phyloP scores from a whole-genome alignment of 805 yeast genomes.

The Suhomyces prunicola region DNA sequence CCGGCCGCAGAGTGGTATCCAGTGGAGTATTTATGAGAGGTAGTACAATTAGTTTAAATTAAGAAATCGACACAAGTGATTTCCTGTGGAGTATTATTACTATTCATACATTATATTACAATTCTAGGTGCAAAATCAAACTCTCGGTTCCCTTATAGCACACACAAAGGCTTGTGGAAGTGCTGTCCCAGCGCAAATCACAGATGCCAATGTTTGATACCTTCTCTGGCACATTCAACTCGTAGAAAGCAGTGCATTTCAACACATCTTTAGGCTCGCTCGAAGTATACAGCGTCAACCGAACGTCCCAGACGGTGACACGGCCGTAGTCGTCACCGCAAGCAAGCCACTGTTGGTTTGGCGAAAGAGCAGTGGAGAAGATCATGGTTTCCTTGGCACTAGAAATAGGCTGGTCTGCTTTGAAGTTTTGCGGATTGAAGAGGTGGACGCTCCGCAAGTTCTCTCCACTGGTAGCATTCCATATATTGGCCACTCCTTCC shows the following conservation, averaged over 20 bases:
- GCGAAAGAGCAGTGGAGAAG: conserved; percentile 51
- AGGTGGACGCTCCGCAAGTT: conserved; percentile 31
- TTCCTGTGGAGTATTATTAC: too few relatives aligned
- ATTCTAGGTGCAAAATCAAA: conserved; percentile 17
- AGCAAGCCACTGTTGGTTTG: conserved; percentile 47
- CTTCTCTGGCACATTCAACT: conserved; percentile 11
- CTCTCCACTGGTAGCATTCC: conserved; percentile 55
- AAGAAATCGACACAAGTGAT: too few relatives aligned
- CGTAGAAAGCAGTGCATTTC: conserved; percentile 26
- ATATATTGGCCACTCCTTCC: conserved; percentile 67
- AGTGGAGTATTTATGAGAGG: too few relatives aligned
- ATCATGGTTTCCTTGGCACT: conserved; percentile 52
- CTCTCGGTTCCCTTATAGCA: conserved; percentile 35
- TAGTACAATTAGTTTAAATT: too few relatives aligned
- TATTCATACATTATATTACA: conserved; percentile 3
- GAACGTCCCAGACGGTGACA: conserved; percentile 51
- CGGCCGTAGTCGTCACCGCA: conserved; percentile 67
- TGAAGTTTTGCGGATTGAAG: conserved; percentile 25
- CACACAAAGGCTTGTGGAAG: conserved; percentile 24
- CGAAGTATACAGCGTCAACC: conserved; percentile 8
- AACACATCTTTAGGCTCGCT: conserved; percentile 12
- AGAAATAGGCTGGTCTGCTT: conserved; percentile 10
- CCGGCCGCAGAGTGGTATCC: neutral
- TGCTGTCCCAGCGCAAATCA: conserved; percentile 36
- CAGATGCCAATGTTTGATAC: conserved; percentile 28